Conservation (phyloP, 768 basidiomycete species). For the Naematelia aurantialba region DNA sequence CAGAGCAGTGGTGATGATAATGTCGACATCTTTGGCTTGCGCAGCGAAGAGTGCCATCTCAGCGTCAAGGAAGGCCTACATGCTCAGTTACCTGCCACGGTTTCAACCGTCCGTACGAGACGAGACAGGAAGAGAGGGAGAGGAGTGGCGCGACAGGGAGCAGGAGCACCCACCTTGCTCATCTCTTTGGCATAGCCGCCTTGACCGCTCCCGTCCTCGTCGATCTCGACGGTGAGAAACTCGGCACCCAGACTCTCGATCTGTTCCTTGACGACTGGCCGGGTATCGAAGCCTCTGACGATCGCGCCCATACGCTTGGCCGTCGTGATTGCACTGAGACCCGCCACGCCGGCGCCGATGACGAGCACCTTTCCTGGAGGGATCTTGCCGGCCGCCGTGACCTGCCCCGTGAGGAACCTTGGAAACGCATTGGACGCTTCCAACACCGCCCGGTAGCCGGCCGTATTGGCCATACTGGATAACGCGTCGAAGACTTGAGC, state of each 20-base stretch:
- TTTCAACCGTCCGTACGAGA: no score
- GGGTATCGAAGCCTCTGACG: slow-evolving; percentile 82
- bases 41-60: slow-evolving; percentile 82
- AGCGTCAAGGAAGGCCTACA: slow-evolving; percentile 64
- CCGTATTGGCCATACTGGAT: slow-evolving; percentile 90
- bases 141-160: no score
- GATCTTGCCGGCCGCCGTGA: slow-evolving; percentile 73
- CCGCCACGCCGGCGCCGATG: slow-evolving; percentile 85
- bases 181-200: slow-evolving; percentile 88
- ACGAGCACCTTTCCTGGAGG: slow-evolving; percentile 81
- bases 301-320: slow-evolving; percentile 77
- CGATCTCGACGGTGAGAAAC: slow-evolving; percentile 73
- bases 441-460: slow-evolving; percentile 87
- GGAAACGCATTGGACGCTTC: slow-evolving; percentile 88
- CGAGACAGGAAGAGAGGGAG: no score
- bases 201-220: slow-evolving; percentile 76
- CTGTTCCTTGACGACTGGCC: slow-evolving; percentile 79
- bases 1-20: slow-evolving; percentile 68
- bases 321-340: slow-evolving; percentile 80
- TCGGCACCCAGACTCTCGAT: slow-evolving; percentile 86
- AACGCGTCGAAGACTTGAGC: slow-evolving; percentile 86
- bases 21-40: slow-evolving; percentile 84
- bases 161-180: slow-evolving; percentile 62
- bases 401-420: slow-evolving; percentile 83
- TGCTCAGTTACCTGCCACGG: slow-evolving; percentile 9